These are phyloP conservation scores for Rhododendron ferrugineum DNA, from an alignment of 148 eudicot genomes.

Conservation along the genomic window DNA sequence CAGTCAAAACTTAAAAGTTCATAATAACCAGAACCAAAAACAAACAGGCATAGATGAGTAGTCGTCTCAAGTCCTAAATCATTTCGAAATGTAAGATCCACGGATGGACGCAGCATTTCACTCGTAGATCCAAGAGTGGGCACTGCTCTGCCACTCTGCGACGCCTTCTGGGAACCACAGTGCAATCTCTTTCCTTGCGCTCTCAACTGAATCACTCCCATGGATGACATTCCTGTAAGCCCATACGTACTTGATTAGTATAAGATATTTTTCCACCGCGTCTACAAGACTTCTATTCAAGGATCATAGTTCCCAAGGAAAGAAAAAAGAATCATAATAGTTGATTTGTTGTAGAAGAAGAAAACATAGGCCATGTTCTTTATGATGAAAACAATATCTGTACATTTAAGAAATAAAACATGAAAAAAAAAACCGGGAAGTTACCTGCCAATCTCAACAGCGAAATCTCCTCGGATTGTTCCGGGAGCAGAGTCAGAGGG, in stretches of 20 bases:
- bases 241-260: background rate
- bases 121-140: constrained; percentile 78
- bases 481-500: constrained; percentile 89
- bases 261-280: background rate
- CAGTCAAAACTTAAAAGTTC: background rate
- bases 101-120: constrained; percentile 57
- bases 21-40: background rate
- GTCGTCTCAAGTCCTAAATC: background rate
- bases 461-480: constrained; percentile 93
- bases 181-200: constrained; percentile 84
- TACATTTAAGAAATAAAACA: background rate
- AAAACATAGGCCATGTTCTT: background rate
- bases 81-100: constrained; percentile 64
- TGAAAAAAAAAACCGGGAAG: background rate
- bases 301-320: too few species aligned
- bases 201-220: constrained; percentile 85
- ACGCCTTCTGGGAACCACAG: constrained; percentile 89
- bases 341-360: background rate
- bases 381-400: background rate
- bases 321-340: background rate
- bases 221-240: constrained; percentile 72
- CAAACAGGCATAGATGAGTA: background rate
- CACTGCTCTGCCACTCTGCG: constrained; percentile 76
- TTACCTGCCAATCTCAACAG: constrained; percentile 89
- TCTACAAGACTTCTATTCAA: too few species aligned